Base-by-base conservation (phyloP, 2,329 filamentous ascomycete species). In the Aspergillus quadrilineatus region DNA sequence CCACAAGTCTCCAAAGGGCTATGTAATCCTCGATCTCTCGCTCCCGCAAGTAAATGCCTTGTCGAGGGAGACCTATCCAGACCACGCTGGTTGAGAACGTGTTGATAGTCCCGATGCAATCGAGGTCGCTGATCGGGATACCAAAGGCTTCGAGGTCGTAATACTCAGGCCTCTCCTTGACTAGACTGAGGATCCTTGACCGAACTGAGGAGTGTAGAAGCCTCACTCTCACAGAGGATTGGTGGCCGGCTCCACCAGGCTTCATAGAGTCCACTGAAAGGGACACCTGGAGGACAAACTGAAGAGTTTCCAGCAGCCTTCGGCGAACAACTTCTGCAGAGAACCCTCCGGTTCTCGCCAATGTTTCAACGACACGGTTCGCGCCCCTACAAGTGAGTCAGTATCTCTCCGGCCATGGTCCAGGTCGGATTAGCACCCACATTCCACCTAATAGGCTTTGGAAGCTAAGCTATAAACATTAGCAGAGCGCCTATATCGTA, bases 1-100 rank as follows among this genome's bases (percentile, higher is more conserved):
- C 89, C 10, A 92, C 83, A 60, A 89, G 88, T 2, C 89, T 82
- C 89, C 89, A 93, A 0, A 93, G 75, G 0, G 89, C 88, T 44
- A 90, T 78, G 67, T 90, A 92, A 65, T 92, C 89, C 1, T 68
- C 67, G 2, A 83, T 84, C 67, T 93, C 89, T 56, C 82, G 81
- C 29, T 78, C 56, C 0, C 80, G 79, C 28, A 89, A 74, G 62
- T 77, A 86, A 53, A 93, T 85, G 2, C 89, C 89, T 73, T 92
- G 89, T 0, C 88, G 80, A 0, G 89, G 89, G 4, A 92, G 79
- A 26, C 83, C 82, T 28, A 90, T 69, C 80, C 83, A 92, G 58
- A 92, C 80, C 2, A 91, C 71, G 0, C 82, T 82, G 0, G 85
- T 79, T 0, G 85, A 89, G 72, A 93, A 93, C 1, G 84, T 85